Conservation (phyloP, 2,329 filamentous ascomycete species). For the Talaromyces piceae region DNA sequence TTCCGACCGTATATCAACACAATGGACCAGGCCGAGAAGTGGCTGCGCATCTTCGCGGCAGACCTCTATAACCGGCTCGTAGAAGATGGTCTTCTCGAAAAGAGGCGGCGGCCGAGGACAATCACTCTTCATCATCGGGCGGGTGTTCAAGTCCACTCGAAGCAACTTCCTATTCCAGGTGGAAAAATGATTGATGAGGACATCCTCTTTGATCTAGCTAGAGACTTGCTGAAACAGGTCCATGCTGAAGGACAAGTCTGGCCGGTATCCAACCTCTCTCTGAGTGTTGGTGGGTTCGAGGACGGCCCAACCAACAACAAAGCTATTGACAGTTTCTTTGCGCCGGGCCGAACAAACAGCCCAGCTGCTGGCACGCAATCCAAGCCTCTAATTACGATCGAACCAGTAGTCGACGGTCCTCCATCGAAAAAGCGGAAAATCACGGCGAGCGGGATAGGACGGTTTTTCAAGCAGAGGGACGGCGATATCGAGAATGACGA, state of each 20-base stretch:
- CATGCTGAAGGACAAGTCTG: conserved; percentile 70
- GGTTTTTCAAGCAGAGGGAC: conserved; percentile 47
- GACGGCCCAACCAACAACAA: conserved; percentile 76
- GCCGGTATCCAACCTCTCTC: conserved; percentile 84
- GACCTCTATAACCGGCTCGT: conserved; percentile 87
- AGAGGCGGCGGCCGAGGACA: conserved; percentile 76
- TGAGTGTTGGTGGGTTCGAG: conserved; percentile 88
- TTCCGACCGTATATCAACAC: conserved; percentile 78
- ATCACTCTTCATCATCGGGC: conserved; percentile 79
- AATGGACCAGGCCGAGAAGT: conserved; percentile 69
- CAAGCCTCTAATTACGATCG: conserved; percentile 12
- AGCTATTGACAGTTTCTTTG: conserved; percentile 78
- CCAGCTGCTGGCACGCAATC: conserved; percentile 35
- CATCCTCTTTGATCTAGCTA: conserved; percentile 66
- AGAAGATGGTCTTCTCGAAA: conserved; percentile 82
- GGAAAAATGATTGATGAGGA: conserved; percentile 67
- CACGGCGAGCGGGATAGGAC: conserved; percentile 47
- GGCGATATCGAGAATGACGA: background rate
- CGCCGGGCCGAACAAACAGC: conserved; percentile 51
- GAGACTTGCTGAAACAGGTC: conserved; percentile 68
- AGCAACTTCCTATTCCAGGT: conserved; percentile 67
- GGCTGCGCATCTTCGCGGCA: conserved; percentile 84
- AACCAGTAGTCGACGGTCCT: conserved; percentile 11
- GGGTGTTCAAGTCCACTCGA: conserved; percentile 64
- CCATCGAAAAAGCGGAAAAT: conserved; percentile 40